phyloP scores from a whole-genome alignment of 164 flowering plant genomes.

The Nymphaea colorata region DNA sequence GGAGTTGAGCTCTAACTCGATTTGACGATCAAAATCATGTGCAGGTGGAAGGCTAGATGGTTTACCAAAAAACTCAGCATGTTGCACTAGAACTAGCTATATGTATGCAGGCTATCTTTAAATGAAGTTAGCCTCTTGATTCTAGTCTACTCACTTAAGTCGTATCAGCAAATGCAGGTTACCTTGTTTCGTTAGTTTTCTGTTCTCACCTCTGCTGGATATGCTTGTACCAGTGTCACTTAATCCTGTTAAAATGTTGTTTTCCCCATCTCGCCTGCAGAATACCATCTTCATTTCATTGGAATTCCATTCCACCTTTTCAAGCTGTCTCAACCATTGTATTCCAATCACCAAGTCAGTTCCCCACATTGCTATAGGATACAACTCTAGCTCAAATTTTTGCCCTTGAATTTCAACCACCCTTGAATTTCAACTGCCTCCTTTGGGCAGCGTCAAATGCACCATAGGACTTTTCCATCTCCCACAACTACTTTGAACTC shows the following conservation, averaged over 20 bases:
- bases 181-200: no score
- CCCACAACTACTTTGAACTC: no score
- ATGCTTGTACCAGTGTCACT: background rate
- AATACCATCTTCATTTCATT: background rate
- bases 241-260: background rate
- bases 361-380: background rate
- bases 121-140: background rate
- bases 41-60: no score
- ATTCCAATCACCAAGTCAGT: background rate
- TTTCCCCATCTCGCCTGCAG: background rate
- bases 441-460: no score
- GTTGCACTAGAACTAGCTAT: background rate
- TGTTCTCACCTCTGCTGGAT: background rate
- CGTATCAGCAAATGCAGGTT: no score
- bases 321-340: background rate
- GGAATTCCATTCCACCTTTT: background rate
- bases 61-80: background rate
- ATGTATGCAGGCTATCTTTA: background rate
- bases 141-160: background rate
- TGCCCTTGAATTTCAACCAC: no score
- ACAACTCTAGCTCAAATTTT: no score
- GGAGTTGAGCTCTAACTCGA: no score
- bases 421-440: no score
- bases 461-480: no score
- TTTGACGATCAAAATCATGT: no score